These are phyloP conservation scores for Agaricus blazei DNA, from an alignment of 768 basidiomycete genomes.

Conservation along the genomic window DNA sequence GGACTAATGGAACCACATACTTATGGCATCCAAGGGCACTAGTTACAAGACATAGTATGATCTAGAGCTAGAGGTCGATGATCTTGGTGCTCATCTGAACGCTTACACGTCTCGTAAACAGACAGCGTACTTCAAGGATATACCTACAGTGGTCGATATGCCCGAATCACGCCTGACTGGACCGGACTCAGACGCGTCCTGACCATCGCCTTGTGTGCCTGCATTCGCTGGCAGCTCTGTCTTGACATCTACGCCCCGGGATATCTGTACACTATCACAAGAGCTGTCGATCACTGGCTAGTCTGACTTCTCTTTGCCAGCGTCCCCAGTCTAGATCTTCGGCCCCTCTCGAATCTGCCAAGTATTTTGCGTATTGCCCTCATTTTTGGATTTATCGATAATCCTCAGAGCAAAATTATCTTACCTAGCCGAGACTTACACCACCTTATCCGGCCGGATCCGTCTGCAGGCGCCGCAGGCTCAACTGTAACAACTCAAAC, in stretches of 20 bases:
- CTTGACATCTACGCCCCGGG: background rate
- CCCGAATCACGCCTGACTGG: background rate
- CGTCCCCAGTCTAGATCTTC: background rate
- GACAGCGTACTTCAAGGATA: slow-evolving; percentile 98
- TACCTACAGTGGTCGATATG: slow-evolving; percentile 86
- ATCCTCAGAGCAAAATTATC: slow-evolving; percentile 27
- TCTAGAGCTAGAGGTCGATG: slow-evolving; percentile 96
- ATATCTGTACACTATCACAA: background rate
- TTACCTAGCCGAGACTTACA: slow-evolving; percentile 61
- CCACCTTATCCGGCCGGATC: slow-evolving; percentile 41
- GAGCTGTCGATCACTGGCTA: background rate
- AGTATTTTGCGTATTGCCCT: slow-evolving; percentile 38
- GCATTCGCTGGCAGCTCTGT: background rate
- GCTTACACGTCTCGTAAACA: slow-evolving; percentile 99
- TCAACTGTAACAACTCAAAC: slow-evolving; percentile 13
- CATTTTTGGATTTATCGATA: slow-evolving; percentile 40
- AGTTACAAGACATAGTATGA: slow-evolving; percentile 80
- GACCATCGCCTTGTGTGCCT: background rate
- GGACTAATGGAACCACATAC: slow-evolving; percentile 94
- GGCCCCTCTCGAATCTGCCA: slow-evolving; percentile 9
- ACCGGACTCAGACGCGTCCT: background rate
- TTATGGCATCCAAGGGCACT: slow-evolving; percentile 98
- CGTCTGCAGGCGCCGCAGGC: slow-evolving; percentile 19
- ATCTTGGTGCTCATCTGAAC: slow-evolving; percentile 94
- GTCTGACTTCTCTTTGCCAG: background rate